Evolutionary conservation across 371 early-diverging fungal genomes (phyloP).

Genomic region (Mortierella sp.): DNA sequence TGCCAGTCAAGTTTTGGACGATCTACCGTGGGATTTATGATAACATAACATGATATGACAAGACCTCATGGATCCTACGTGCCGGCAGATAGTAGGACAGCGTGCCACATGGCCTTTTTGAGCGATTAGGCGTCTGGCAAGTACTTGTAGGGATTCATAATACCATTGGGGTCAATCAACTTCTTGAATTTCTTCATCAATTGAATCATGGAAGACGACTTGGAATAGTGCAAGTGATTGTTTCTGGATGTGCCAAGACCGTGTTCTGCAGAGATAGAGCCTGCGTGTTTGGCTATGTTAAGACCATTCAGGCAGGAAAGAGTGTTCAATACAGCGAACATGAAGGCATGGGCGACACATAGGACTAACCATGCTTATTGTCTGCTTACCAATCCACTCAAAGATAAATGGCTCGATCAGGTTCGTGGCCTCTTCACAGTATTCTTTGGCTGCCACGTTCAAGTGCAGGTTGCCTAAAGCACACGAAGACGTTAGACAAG

Average conservation of each 20-base stretch:
- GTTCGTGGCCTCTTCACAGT: slow-evolving; percentile 64
- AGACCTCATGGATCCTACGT: too few relatives aligned
- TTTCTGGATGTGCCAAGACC: slow-evolving; percentile 83
- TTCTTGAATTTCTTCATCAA: slow-evolving; percentile 78
- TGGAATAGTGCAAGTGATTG: slow-evolving; percentile 72
- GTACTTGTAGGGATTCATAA: slow-evolving; percentile 86
- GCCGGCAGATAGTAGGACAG: too few relatives aligned
- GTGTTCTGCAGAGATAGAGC: slow-evolving; percentile 64
- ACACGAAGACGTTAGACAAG: not conserved
- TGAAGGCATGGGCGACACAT: not conserved
- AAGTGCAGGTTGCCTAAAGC: slow-evolving; percentile 89
- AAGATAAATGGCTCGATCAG: slow-evolving; percentile 94
- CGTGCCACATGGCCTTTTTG: too few relatives aligned
- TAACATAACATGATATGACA: too few relatives aligned
- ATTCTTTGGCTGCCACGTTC: slow-evolving; percentile 82
- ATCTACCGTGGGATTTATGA: too few relatives aligned
- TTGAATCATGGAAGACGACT: slow-evolving; percentile 68
- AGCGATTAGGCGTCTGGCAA: slow-evolving; percentile 33
- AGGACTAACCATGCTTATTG: not conserved
- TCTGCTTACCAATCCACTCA: slow-evolving; percentile 79
- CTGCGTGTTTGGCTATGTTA: slow-evolving; percentile 62
- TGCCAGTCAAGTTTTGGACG: too few relatives aligned
- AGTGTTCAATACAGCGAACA: not conserved
- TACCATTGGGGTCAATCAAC: slow-evolving; percentile 83
- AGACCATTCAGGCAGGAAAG: not conserved